phyloP scores from a whole-genome alignment of 2,329 filamentous ascomycete species.

The Fusarium secorum region DNA sequence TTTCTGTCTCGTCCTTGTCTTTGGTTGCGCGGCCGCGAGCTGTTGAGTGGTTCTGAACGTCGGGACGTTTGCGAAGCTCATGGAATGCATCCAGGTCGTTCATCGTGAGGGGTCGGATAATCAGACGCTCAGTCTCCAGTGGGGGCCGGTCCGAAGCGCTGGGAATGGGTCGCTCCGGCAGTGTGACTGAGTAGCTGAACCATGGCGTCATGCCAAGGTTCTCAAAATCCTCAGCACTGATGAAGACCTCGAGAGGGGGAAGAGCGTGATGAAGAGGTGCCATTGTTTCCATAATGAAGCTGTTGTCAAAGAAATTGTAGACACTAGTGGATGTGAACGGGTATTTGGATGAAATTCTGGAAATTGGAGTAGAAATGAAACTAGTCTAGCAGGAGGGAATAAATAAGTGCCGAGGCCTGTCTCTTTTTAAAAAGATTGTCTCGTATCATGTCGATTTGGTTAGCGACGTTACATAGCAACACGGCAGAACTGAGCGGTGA shows the following conservation, averaged over 20 bases:
- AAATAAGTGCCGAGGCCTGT: constrained; percentile 14
- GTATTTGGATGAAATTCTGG: neutral
- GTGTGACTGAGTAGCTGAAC: constrained; percentile 33
- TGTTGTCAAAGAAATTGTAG: neutral
- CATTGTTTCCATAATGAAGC: constrained; percentile 28
- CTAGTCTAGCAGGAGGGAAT: neutral
- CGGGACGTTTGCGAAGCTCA: constrained; percentile 10
- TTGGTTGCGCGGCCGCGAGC: constrained; percentile 19
- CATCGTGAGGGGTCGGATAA: constrained; percentile 18
- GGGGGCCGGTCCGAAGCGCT: constrained; percentile 14
- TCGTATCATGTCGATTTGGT: constrained; percentile 14
- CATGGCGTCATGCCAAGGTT: constrained; percentile 29
- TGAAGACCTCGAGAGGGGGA: constrained; percentile 1
- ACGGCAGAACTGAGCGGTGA: constrained; percentile 29
- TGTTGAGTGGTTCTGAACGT: constrained; percentile 13
- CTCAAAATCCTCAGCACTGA: constrained; percentile 13
- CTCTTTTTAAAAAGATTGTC: constrained; percentile 6
- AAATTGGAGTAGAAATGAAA: neutral
- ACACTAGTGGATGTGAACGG: neutral
- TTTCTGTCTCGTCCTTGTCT: constrained; percentile 23
- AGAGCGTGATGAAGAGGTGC: constrained; percentile 12
- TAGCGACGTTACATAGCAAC: constrained; percentile 23
- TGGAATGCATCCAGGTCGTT: constrained; percentile 28
- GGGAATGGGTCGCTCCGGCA: constrained; percentile 23
- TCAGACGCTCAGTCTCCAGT: constrained; percentile 25